phyloP scores from a whole-genome alignment of 1,139 yeast genomes.

The Suhomyces kunorum region DNA sequence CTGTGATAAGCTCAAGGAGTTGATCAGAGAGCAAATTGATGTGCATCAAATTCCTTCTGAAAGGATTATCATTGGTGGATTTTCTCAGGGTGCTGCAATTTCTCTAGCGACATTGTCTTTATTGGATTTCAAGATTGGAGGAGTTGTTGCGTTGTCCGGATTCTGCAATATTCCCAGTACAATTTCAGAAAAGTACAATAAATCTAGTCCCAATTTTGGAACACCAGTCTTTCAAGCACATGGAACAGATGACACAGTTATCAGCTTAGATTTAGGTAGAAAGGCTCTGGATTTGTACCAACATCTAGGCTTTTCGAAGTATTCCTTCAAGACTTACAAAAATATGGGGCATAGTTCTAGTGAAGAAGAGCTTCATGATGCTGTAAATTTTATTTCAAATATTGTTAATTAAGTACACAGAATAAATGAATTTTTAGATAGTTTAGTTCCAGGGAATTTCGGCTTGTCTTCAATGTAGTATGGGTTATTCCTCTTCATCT shows the following conservation, averaged over 20 bases:
- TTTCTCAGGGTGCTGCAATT: slow-evolving; percentile 90
- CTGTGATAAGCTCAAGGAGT: slow-evolving; percentile 50
- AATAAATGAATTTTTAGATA: neutral
- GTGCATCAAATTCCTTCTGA: slow-evolving; percentile 62
- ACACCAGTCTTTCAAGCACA: slow-evolving; percentile 91
- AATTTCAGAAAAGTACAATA: slow-evolving; percentile 29
- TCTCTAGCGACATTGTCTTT: slow-evolving; percentile 55
- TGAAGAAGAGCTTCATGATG: slow-evolving; percentile 65
- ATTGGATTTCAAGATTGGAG: slow-evolving; percentile 68
- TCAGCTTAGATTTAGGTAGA: slow-evolving; percentile 52
- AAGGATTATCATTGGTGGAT: slow-evolving; percentile 84
- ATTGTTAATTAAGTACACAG: slow-evolving; percentile 8
- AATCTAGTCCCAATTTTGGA: slow-evolving; percentile 42
- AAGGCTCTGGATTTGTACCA: slow-evolving; percentile 49
- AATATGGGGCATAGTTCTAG: slow-evolving; percentile 69
- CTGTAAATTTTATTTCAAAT: slow-evolving; percentile 49
- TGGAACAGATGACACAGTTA: slow-evolving; percentile 75
- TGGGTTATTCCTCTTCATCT: no score
- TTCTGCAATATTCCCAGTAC: slow-evolving; percentile 59
- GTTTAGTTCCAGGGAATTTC: no score
- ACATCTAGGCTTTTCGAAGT: slow-evolving; percentile 52
- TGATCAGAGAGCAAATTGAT: slow-evolving; percentile 64
- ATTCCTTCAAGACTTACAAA: slow-evolving; percentile 57
- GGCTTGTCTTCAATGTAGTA: no score
- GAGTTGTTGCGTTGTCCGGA: slow-evolving; percentile 77